Evolutionary conservation across 1,284 basidiomycete genomes (phyloP).

Genomic region (Ustilago esculenta): DNA sequence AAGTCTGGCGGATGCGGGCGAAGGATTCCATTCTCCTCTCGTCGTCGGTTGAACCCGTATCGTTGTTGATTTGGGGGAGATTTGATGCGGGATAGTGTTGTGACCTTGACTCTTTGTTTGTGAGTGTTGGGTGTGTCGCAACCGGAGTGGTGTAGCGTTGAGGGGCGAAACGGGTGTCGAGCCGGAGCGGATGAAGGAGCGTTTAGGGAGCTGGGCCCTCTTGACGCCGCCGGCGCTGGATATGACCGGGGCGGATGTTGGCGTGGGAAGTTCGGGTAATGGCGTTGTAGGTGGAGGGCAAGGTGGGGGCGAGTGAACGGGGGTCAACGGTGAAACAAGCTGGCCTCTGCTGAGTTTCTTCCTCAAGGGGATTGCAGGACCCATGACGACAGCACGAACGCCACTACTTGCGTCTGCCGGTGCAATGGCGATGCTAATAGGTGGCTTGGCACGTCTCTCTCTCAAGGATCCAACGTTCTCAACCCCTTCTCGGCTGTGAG

Average conservation of each 20-base stretch:
- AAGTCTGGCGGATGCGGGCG: slow-evolving; percentile 1
- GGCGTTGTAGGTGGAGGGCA: slow-evolving; percentile 26
- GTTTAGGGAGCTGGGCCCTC: neutral
- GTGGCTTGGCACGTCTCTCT: slow-evolving; percentile 31
- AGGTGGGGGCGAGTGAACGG: slow-evolving; percentile 20
- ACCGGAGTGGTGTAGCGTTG: neutral
- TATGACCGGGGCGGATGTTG: too few species aligned
- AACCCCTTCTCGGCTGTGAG: neutral
- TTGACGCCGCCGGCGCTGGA: neutral
- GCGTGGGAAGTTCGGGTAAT: slow-evolving; percentile 17
- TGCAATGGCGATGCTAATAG: slow-evolving; percentile 14
- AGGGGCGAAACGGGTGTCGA: slow-evolving; percentile 19
- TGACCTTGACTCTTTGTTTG: slow-evolving; percentile 7
- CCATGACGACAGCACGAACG: neutral
- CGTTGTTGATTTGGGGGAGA: too few species aligned
- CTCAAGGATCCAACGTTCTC: slow-evolving; percentile 8
- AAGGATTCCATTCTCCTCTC: too few species aligned
- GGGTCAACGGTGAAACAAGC: slow-evolving; percentile 1
- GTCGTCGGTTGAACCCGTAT: too few species aligned
- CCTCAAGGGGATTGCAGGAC: neutral
- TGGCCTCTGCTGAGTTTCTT: neutral
- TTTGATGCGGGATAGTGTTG: too few species aligned
- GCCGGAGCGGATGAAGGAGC: slow-evolving; percentile 8
- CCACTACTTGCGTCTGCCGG: neutral
- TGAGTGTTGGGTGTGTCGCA: neutral